Evolutionary conservation across 176 grass and related monocot genomes (phyloP), one percentile per base, ranked within the genome.

Genomic region (Avena sativa): DNA sequence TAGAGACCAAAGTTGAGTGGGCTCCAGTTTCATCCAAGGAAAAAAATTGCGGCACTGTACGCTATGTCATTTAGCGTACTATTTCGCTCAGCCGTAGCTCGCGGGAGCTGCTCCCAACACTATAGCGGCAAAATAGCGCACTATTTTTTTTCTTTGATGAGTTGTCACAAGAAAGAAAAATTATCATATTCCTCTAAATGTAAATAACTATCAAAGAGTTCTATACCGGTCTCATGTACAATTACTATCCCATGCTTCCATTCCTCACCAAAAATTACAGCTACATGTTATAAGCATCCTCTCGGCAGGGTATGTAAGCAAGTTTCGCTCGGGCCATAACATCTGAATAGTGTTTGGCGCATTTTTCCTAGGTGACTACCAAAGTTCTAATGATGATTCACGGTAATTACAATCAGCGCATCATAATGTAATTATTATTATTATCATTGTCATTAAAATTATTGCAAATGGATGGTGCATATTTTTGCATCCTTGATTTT

Each of bases 121-220:
- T 43, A 8, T 43, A 43, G 40, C 40, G 6, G 40, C 40, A 43
- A 6, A 43, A 8, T 43, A 43, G 40, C 40, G 6, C 40, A 8
- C 40, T 43, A 43, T 43, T 43, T 43, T 43, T 40, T 43, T 43
- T 43, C 40, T 43, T 43, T 43, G 40, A 43, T 43, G 40, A 43
- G 47, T 52, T 57, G 46, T 47, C 14, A 14, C 25, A 77, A 1
- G 48, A 83, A 83, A 75, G 26, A 82, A 62, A 34, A 82, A 21
- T 52, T 46, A 6, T 17, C 13, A 53, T 52, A 43, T 23, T 71
- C 15, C 26, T 34, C n/a, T 15, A 88, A 88, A 15, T 66, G 9
- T 74, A 66, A 81, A 78, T 62, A 53, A 46, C 70, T 75, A 34
- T 34, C 32, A 44, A 40, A 72, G 13, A 34, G 55, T 46, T 38